Conservation (phyloP, 352 stramenopile species). For the Phytophthora pisi region DNA sequence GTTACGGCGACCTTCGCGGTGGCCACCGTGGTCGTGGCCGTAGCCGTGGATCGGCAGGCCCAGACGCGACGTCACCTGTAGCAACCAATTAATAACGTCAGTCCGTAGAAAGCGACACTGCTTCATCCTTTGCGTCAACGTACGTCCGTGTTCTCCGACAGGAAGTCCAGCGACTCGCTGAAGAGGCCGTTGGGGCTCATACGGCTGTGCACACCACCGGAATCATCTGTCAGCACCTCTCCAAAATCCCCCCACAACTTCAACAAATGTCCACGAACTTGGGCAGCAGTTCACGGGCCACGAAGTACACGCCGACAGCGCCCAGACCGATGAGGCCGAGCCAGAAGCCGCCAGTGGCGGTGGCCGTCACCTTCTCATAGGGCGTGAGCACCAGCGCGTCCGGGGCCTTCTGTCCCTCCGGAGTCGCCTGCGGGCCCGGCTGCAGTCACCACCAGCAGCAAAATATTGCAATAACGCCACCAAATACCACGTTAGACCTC, state of each 20-base stretch:
- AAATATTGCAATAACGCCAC: constrained; percentile 4
- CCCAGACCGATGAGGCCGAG: constrained; percentile 85
- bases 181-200: constrained; percentile 89
- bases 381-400: constrained; percentile 91
- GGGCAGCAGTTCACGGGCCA: constrained; percentile 90
- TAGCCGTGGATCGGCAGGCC: constrained; percentile 93
- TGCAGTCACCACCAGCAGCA: constrained; percentile 10
- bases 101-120: background rate
- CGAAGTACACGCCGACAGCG: constrained; percentile 91
- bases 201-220: constrained; percentile 42
- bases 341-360: constrained; percentile 90
- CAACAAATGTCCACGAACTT: constrained; percentile 55
- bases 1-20: constrained; percentile 94
- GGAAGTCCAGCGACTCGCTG: constrained; percentile 72
- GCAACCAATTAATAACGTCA: constrained; percentile 17
- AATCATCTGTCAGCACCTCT: constrained; percentile 15
- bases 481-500: background rate
- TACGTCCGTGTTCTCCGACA: constrained; percentile 77
- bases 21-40: constrained; percentile 91
- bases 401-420: constrained; percentile 59
- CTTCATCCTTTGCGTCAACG: constrained; percentile 14
- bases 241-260: background rate
- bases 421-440: constrained; percentile 39
- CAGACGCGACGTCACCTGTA: constrained; percentile 80
- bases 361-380: constrained; percentile 94